Evolutionary conservation across 1,139 yeast species (phyloP), one percentile per base, ranked within the genome.

Genomic region (Waltiozyma sp.): DNA sequence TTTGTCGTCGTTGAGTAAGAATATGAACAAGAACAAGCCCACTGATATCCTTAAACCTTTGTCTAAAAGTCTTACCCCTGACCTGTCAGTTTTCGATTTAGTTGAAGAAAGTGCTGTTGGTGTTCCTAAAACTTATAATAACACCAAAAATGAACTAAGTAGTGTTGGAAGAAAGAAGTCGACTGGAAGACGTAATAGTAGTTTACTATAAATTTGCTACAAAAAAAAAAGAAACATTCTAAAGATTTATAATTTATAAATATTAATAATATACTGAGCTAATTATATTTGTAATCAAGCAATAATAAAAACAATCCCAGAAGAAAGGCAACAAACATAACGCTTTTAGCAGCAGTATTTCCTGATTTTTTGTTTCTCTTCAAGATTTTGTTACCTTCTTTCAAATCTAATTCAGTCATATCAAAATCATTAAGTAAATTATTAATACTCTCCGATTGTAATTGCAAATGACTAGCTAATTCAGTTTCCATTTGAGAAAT

Each of bases 401-500:
- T 64, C 28, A 91, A 77, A 53, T 89, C 89, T 5, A 72, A 55
- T 43, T 80, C 77, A 1, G 88, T 77, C 49, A 76, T 77, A 45
- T 77, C 80, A 47, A 86, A 93, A 48, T 80, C 82, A 45, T 81
- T 84, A 45, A 80, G 63, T 47, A 91, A 67, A 37, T 70, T 68
- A 45, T 75, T 71, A 35, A 91, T 85, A 58, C 77, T 81, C 42
- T 80, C 83, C 4, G 85, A 77, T 61, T 91, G 98, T 0, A 77
- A 63, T 33, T 79, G 78, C 42, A 91, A 66, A 56, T 89, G 95
- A 41, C 80, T 68, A 4, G 88, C 73, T 47, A 91, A 68, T 55
- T 87, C 94, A 28, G 81, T 71, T 56, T 88, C 95, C 49, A 91
- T 63, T 44, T 80, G 77, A 2, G 91, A 75, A 41, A 91, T 83